Conservation (phyloP, 225 moss, liverwort and hornwort species). For the Anthoceros angustus region DNA sequence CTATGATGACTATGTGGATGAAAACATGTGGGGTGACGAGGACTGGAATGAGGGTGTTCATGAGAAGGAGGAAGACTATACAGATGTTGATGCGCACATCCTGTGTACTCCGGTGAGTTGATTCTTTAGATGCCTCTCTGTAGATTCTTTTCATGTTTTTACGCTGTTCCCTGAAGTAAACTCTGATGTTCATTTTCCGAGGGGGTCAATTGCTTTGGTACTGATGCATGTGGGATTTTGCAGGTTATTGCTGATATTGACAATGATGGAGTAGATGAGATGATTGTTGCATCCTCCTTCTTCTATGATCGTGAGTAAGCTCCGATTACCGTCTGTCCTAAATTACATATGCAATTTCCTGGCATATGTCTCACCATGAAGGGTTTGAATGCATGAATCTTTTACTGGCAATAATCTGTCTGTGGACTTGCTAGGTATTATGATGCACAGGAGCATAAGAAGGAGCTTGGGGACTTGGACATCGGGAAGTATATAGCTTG, state of each 20-base stretch:
- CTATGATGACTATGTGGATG: constrained; percentile 97
- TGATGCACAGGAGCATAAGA: constrained; percentile 46
- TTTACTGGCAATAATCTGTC: constrained; percentile 5
- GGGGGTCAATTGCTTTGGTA: constrained; percentile 6
- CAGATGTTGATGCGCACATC: constrained; percentile 82
- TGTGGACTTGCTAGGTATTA: constrained; percentile 42
- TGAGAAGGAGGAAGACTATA: constrained; percentile 38
- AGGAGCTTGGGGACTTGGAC: constrained; percentile 76
- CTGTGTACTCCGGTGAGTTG: constrained; percentile 72
- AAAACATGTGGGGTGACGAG: constrained; percentile 87
- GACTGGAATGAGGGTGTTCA: constrained; percentile 66
- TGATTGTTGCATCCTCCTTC: constrained; percentile 79
- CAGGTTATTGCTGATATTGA: constrained; percentile 96
- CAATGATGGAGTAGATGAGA: constrained; percentile 79
- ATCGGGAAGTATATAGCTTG: constrained; percentile 85
- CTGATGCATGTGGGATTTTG: constrained; percentile 7
- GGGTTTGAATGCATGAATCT: neutral
- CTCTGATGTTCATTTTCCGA: neutral
- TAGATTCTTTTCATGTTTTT: neutral
- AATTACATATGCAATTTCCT: constrained; percentile 5
- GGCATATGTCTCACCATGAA: constrained; percentile 10
- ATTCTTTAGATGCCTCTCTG: neutral
- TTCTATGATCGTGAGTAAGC: constrained; percentile 94
- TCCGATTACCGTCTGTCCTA: constrained; percentile 8
- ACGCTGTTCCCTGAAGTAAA: neutral